Conservation (phyloP, 768 basidiomycete species). For the Lactarius sanguifluus region DNA sequence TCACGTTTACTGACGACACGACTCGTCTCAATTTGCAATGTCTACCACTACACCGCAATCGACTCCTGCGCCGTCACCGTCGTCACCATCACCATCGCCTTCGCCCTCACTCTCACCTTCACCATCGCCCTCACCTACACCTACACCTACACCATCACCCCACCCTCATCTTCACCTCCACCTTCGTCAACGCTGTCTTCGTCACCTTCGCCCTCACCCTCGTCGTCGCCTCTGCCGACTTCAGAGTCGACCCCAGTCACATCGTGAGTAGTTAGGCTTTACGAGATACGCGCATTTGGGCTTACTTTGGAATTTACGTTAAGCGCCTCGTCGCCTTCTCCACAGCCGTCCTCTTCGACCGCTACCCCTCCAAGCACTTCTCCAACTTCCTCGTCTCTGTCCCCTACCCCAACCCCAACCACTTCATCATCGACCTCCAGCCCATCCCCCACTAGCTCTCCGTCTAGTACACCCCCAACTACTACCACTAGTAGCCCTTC, state of each 20-base stretch:
- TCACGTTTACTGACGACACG: constrained; percentile 4
- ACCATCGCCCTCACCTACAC: neutral
- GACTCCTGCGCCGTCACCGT: constrained; percentile 25
- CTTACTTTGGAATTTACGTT: constrained; percentile 1
- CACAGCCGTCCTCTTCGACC: constrained; percentile 20
- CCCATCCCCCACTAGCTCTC: neutral
- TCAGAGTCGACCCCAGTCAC: constrained; percentile 28
- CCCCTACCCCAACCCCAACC: constrained; percentile 15
- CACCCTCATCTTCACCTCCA: neutral
- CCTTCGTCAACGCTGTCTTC: constrained; percentile 15
- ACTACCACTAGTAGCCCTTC: constrained; percentile 12
- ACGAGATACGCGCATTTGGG: neutral
- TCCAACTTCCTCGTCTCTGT: constrained; percentile 4
- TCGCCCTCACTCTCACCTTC: neutral
- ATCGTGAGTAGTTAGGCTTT: constrained; percentile 10
- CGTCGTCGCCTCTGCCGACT: constrained; percentile 30
- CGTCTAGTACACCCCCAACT: neutral
- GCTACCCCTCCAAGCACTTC: constrained; percentile 22
- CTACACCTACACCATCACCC: neutral
- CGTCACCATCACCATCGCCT: constrained; percentile 24
- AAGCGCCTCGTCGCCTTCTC: constrained; percentile 28
- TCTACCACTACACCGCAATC: constrained; percentile 29
- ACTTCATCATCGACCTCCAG: constrained; percentile 7
- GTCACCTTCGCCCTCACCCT: constrained; percentile 28
- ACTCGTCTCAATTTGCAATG: constrained; percentile 21